Evolutionary conservation across 495 filamentous ascomycete species (phyloP).

Genomic region (Daldinia childiae): DNA sequence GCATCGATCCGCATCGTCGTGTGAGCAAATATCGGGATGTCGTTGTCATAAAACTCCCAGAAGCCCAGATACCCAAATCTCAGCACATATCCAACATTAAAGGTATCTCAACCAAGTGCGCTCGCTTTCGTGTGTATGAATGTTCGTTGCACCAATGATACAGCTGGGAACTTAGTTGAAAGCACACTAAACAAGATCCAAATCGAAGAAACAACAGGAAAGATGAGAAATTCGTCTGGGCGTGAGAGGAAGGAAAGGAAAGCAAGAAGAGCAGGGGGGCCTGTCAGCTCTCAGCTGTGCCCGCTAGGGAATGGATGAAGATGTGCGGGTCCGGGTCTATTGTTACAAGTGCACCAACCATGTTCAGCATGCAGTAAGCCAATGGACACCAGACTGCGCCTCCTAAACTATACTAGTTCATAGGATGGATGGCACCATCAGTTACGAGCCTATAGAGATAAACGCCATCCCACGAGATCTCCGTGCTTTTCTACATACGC

Average conservation of each 20-base stretch:
- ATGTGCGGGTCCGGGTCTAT: slow-evolving; percentile 34
- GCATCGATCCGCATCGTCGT: slow-evolving; percentile 46
- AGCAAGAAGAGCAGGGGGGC: slow-evolving; percentile 31
- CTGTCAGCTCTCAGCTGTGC: slow-evolving; percentile 44
- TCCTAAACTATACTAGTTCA: slow-evolving; percentile 15
- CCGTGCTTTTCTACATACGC: background rate
- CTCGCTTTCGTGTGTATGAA: background rate
- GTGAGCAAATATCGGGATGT: slow-evolving; percentile 19
- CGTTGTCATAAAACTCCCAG: slow-evolving; percentile 31
- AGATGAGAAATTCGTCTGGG: slow-evolving; percentile 24
- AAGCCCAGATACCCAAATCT: slow-evolving; percentile 36
- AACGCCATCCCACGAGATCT: slow-evolving; percentile 24
- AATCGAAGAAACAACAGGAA: slow-evolving; percentile 24
- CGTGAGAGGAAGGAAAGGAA: slow-evolving; percentile 31
- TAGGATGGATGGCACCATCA: slow-evolving; percentile 40
- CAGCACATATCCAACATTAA: slow-evolving; percentile 27
- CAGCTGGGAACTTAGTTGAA: slow-evolving; percentile 9
- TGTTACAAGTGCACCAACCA: slow-evolving; percentile 32
- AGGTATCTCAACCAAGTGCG: slow-evolving; percentile 19
- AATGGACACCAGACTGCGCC: slow-evolving; percentile 30
- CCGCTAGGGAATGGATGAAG: slow-evolving; percentile 35
- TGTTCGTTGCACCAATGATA: slow-evolving; percentile 22
- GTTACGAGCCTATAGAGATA: slow-evolving; percentile 28
- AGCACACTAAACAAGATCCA: slow-evolving; percentile 17
- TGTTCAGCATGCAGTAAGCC: slow-evolving; percentile 34